These are phyloP conservation scores for Emydomyces testavorans DNA, from an alignment of 2,329 filamentous ascomycete species.

Conservation along the genomic window DNA sequence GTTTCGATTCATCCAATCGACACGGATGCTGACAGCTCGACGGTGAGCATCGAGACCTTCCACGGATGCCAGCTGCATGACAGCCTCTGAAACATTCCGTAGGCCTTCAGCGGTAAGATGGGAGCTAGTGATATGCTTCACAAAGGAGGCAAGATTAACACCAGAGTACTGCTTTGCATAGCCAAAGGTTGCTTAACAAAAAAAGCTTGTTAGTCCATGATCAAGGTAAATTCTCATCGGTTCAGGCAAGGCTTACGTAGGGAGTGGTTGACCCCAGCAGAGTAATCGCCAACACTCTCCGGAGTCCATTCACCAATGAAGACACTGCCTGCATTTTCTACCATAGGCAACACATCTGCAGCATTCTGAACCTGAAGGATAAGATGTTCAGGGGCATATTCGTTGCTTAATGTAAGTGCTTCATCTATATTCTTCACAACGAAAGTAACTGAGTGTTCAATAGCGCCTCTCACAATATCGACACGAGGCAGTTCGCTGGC, in stretches of 20 bases:
- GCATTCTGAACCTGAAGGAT: constrained; percentile 81
- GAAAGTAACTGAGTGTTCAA: constrained; percentile 84
- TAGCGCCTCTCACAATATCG: constrained; percentile 81
- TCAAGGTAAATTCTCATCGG: not conserved
- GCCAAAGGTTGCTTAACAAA: constrained; percentile 69
- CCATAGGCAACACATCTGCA: constrained; percentile 59
- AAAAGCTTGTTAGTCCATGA: constrained; percentile 19
- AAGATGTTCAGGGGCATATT: constrained; percentile 91
- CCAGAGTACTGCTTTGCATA: constrained; percentile 98
- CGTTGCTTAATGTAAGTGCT: constrained; percentile 74
- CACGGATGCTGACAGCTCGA: constrained; percentile 54
- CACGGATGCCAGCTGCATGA: constrained; percentile 90
- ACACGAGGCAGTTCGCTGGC: constrained; percentile 78
- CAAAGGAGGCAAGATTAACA: constrained; percentile 88
- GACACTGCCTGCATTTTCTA: constrained; percentile 89
- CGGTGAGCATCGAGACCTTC: constrained; percentile 92
- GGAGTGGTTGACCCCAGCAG: constrained; percentile 93
- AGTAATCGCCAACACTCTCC: constrained; percentile 96
- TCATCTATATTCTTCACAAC: constrained; percentile 58
- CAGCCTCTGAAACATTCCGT: constrained; percentile 70
- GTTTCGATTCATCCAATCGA: constrained; percentile 14
- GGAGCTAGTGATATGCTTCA: constrained; percentile 95
- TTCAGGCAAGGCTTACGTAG: constrained; percentile 57
- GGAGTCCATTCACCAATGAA: constrained; percentile 96
- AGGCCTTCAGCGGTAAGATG: constrained; percentile 79